phyloP scores from a whole-genome alignment of 2,329 filamentous ascomycete species.

The Lojkania enalia region DNA sequence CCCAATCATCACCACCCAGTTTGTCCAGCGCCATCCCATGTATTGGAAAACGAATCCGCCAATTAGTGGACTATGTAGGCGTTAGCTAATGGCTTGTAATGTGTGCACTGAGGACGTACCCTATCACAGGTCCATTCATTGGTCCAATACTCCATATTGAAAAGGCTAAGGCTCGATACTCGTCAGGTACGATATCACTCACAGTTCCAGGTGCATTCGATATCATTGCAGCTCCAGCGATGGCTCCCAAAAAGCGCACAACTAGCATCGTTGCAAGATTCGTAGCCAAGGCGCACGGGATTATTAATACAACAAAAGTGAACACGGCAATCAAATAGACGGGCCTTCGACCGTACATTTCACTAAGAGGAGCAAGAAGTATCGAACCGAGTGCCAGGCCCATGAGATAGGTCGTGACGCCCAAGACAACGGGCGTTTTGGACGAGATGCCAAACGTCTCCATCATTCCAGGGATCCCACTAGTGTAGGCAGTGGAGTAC shows the following conservation, averaged over 20 bases:
- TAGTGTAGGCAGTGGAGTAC: slow-evolving; percentile 78
- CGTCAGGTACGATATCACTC: slow-evolving; percentile 78
- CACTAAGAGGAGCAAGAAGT: slow-evolving; percentile 72
- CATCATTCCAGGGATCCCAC: slow-evolving; percentile 69
- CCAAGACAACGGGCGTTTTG: slow-evolving; percentile 68
- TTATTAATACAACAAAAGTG: slow-evolving; percentile 68
- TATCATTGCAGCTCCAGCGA: slow-evolving; percentile 79
- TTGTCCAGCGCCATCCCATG: slow-evolving; percentile 85
- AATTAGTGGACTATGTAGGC: slow-evolving; percentile 60
- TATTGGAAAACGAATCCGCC: slow-evolving; percentile 78
- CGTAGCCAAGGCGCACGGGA: slow-evolving; percentile 71
- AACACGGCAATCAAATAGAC: slow-evolving; percentile 70
- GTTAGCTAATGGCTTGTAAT: neutral
- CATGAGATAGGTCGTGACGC: slow-evolving; percentile 76
- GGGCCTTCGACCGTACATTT: slow-evolving; percentile 67
- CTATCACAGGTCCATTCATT: slow-evolving; percentile 66
- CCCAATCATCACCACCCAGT: slow-evolving; percentile 69
- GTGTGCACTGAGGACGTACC: neutral
- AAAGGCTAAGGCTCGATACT: slow-evolving; percentile 80
- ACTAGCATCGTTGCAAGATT: slow-evolving; percentile 71
- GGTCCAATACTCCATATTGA: slow-evolving; percentile 83
- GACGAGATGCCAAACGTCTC: slow-evolving; percentile 64
- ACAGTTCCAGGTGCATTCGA: slow-evolving; percentile 82
- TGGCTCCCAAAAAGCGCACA: slow-evolving; percentile 71
- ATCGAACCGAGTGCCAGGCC: slow-evolving; percentile 74